Evolutionary conservation across 768 basidiomycete species (phyloP), one percentile per base, ranked within the genome.

Genomic region (Mycena sanguinolenta): DNA sequence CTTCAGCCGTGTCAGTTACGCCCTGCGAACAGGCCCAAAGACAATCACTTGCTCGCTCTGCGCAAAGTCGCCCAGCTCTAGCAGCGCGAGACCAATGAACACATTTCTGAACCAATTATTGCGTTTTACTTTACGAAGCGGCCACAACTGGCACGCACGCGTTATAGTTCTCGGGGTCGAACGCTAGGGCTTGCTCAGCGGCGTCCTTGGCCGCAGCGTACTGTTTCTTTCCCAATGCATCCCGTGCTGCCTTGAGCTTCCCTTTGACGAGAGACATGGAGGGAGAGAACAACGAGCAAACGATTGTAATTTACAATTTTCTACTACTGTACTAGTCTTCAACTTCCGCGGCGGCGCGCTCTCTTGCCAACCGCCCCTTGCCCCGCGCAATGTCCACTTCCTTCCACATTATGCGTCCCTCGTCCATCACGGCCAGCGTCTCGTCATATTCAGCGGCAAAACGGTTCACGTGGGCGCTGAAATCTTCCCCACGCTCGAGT

Each of bases 141-240:
- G 10, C 19, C 21, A 34, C 19, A n/a, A 14, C 13, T 42, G 8
- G 36, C 25, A 86, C 92, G 76, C 78, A 97, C 95, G 94, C 96
- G 76, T 93, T 91, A 77, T 97, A 97, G 76, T 95, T 96, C 50
- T 89, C 87, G 1, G 91, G 86, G 65, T 98, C 96, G 72, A 89
- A 90, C 42, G 91, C 90, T 21, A 95, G 81, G 12, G 91, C 90
- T 71, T 90, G 86, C 50, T 83, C 78, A 10, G 92, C 89, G n/a
- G 90, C 87, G 72, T 91, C 87, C 69, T 87, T 89, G 14, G 95
- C 96, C 23, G 80, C 81, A 5, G 82, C 78, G 74, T 88, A 96
- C 70, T 97, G 91, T 77, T 95, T 95, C 77, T 91, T 92, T 16
- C 82, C 84, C 25, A 97, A 81, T 4, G 89, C 86, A 63, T 96